Evolutionary conservation across 2,329 filamentous ascomycete species (phyloP).

Genomic region (Talaromyces sp.): DNA sequence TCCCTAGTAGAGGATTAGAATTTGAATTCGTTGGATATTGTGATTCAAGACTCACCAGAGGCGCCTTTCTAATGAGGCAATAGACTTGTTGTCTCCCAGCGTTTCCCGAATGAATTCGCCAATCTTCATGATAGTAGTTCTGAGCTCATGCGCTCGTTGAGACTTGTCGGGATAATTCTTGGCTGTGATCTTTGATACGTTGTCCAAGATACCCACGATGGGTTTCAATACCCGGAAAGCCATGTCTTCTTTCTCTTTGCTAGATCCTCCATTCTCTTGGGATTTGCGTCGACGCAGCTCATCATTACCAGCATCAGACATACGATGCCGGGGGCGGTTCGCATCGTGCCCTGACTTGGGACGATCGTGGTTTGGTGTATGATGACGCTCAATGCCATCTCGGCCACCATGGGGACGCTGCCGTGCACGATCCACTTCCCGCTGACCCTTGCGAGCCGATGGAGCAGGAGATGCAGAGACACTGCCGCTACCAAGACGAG

Average conservation of each 20-base stretch:
- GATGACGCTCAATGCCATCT: conserved; percentile 47
- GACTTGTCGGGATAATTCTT: conserved; percentile 48
- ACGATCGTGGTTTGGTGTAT: conserved; percentile 48
- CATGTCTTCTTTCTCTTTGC: conserved; percentile 38
- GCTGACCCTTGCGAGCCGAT: conserved; percentile 44
- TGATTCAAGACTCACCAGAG: conserved; percentile 44
- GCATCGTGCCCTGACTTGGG: conserved; percentile 37
- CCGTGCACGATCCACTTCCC: conserved; percentile 46
- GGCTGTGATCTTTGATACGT: conserved; percentile 50
- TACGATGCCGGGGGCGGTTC: conserved; percentile 36
- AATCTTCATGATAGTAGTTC: conserved; percentile 47
- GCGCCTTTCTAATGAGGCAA: conserved; percentile 45
- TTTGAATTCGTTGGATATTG: conserved; percentile 13
- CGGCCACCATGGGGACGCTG: conserved; percentile 45
- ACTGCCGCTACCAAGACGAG: conserved; percentile 40
- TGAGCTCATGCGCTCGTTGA: conserved; percentile 47
- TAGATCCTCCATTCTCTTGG: conserved; percentile 40
- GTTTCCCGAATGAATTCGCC: conserved; percentile 50
- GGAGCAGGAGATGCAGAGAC: conserved; percentile 51
- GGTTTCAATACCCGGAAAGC: conserved; percentile 51
- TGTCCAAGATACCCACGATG: conserved; percentile 46
- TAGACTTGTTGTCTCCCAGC: conserved; percentile 41
- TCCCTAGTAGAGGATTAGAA: conserved; percentile 36
- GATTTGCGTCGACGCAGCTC: conserved; percentile 39
- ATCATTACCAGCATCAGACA: conserved; percentile 38